These are phyloP conservation scores for Starmerella bombi DNA, from an alignment of 805 yeast species.

Conservation along the genomic window DNA sequence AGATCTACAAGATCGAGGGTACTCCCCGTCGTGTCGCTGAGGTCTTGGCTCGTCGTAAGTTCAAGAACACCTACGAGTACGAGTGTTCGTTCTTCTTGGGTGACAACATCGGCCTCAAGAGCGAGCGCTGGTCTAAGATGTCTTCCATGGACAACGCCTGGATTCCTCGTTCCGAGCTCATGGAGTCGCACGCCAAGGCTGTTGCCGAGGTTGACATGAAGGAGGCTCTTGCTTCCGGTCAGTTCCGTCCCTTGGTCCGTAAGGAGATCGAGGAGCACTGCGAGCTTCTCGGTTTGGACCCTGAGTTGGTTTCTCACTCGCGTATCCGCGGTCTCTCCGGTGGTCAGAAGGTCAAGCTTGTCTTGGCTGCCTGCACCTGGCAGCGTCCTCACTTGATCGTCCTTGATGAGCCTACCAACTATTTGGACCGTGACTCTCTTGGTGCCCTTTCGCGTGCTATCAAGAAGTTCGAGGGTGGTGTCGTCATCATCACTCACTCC, in stretches of 20 bases:
- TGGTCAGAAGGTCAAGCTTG: conserved; percentile 99
- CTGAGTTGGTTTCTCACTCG: conserved; percentile 98
- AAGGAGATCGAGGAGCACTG: conserved; percentile 99
- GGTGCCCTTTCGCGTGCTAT: conserved; percentile 99
- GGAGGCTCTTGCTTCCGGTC: conserved; percentile 99
- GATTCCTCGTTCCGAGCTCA: conserved; percentile 98
- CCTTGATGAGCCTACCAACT: conserved; percentile 99
- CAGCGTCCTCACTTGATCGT: conserved; percentile 99
- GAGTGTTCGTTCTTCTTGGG: conserved; percentile 96
- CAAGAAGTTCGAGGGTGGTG: conserved; percentile 99
- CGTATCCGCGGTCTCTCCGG: conserved; percentile 99
- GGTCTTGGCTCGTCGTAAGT: conserved; percentile 95
- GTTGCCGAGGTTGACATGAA: conserved; percentile 99
- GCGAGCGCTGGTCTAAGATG: conserved; percentile 99
- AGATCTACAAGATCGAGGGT: conserved; percentile 98
- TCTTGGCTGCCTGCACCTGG: conserved; percentile 99
- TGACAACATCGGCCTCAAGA: conserved; percentile 97
- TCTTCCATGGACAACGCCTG: conserved; percentile 99
- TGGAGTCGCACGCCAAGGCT: conserved; percentile 96
- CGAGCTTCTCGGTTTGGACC: conserved; percentile 94
- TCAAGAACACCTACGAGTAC: conserved; percentile 99
- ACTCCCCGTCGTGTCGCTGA: conserved; percentile 94
- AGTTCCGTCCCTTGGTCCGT: conserved; percentile 99
- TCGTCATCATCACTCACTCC: conserved; percentile 98
- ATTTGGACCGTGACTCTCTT: conserved; percentile 97